phyloP scores from a whole-genome alignment of 2,329 filamentous ascomycete genomes.

The Aurifilum marmelostoma region DNA sequence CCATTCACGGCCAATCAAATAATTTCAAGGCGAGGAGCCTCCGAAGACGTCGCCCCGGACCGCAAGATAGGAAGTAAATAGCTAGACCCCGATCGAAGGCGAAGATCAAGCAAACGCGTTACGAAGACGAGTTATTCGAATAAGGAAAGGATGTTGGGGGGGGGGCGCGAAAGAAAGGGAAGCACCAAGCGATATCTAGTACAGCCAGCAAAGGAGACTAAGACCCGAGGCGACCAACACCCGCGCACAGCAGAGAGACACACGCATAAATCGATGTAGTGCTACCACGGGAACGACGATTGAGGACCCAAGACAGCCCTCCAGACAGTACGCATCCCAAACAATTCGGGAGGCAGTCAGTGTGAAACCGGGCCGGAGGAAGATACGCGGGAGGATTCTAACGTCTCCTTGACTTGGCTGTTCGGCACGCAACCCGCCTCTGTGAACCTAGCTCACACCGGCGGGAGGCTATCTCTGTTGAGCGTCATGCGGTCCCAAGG shows the following conservation, averaged over 20 bases:
- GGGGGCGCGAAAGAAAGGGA: not conserved
- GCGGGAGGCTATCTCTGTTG: not conserved
- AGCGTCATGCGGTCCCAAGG: not conserved
- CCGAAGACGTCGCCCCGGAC: not conserved
- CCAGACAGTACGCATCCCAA: constrained; percentile 1
- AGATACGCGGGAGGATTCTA: not conserved
- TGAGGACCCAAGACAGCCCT: not conserved
- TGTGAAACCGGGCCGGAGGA: not conserved
- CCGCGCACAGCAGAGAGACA: constrained; percentile 6
- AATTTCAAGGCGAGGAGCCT: not conserved
- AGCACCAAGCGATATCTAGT: not conserved
- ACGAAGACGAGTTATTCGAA: not conserved
- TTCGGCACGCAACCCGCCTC: not conserved
- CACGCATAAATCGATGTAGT: constrained; percentile 20
- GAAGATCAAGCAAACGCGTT: not conserved
- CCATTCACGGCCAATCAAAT: not conserved
- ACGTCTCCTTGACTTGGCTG: constrained; percentile 2
- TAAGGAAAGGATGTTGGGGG: not conserved
- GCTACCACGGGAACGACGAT: constrained; percentile 21
- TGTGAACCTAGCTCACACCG: constrained; percentile 8
- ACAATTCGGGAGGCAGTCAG: too few relatives aligned
- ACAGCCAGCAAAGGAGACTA: not conserved
- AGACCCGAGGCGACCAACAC: constrained; percentile 4
- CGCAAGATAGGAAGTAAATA: not conserved
- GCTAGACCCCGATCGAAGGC: not conserved